Base-by-base conservation (phyloP, 192 early-diverging fungal species). In the Dispira parvispora region DNA sequence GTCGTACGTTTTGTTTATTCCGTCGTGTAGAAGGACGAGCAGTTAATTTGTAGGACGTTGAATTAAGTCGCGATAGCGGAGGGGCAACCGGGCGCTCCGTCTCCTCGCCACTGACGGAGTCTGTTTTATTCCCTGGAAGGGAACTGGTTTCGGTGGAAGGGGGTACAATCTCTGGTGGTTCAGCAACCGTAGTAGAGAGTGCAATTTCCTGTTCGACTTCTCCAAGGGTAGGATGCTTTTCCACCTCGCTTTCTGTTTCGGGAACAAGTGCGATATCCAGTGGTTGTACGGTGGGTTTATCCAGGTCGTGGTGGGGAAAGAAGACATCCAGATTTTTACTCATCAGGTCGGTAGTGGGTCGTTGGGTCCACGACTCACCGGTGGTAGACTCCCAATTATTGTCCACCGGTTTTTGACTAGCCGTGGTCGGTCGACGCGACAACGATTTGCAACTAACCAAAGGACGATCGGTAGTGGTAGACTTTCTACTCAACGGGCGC, bases 291-390 rank as follows among this genome's bases (percentile, higher is more conserved):
- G 87, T 85, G n/a, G 78, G 82, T 50, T 77, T 73, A 63, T 89
- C 87, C 50, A 89, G 66, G 62, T 89, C 84, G 49, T 87, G 83
- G n/a, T 73, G 79, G 26, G 84, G 85, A 64, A 89, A 84, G 63
- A 82, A 89, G 64, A 79, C 71, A 45, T 84, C 84, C 55, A 87
- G 71, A 61, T 87, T 76, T 50, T 84, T 77, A 25, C 75, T 77
- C 53, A 89, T 77, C 45, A 78, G 75, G 28, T 87, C 84, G 3
- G 82, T 68, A 0, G 84, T 79, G 10, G 87, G 87, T 18, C 87
- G 74, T 27, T 75, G 69, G 13, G 18, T 60, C 57, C 57, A 60
- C 8, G 26, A 42, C 3, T 42, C 14, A 1, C 18, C 38, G 21
- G 57, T 26, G 13, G 14, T 60, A 14, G 14, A 20, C 11, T 60